Evolutionary conservation across 768 basidiomycete species (phyloP).

Genomic region (Psilocybe cubensis): DNA sequence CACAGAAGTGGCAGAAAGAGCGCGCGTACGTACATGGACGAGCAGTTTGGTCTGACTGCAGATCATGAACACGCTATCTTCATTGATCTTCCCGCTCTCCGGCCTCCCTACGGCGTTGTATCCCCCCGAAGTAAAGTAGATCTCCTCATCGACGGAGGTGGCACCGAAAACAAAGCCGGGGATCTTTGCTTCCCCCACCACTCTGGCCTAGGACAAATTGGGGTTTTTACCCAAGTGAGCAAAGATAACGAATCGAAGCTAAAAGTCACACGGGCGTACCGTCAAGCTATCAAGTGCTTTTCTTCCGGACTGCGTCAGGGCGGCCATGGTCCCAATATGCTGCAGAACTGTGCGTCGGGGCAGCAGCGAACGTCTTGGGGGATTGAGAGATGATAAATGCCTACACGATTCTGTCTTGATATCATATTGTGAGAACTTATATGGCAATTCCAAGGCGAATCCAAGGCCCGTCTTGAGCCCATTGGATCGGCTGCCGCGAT

Average conservation of each 20-base stretch:
- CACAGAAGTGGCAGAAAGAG: neutral
- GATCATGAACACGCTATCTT: conserved; percentile 37
- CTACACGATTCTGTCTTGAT: too few species aligned
- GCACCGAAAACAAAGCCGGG: conserved; percentile 23
- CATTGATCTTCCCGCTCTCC: conserved; percentile 24
- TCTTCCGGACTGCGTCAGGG: neutral
- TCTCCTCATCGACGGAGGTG: conserved; percentile 25
- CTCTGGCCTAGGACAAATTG: conserved; percentile 9
- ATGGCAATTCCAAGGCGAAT: neutral
- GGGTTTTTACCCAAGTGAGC: neutral
- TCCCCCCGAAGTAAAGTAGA: conserved; percentile 30
- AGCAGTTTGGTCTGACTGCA: conserved; percentile 40
- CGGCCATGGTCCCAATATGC: neutral
- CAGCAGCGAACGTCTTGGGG: too few species aligned
- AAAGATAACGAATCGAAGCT: neutral
- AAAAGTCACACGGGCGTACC: neutral
- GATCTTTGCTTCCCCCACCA: conserved; percentile 8
- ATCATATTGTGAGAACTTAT: neutral
- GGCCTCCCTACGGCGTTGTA: conserved; percentile 26
- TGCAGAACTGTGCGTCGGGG: too few species aligned
- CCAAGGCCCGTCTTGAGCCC: neutral
- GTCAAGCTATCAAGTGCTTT: neutral
- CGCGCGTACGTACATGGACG: conserved; percentile 25
- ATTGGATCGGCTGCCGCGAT: too few species aligned
- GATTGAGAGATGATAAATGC: neutral